Evolutionary conservation across 129 eudicot genomes (phyloP).

Genomic region (Erigeron canadensis): DNA sequence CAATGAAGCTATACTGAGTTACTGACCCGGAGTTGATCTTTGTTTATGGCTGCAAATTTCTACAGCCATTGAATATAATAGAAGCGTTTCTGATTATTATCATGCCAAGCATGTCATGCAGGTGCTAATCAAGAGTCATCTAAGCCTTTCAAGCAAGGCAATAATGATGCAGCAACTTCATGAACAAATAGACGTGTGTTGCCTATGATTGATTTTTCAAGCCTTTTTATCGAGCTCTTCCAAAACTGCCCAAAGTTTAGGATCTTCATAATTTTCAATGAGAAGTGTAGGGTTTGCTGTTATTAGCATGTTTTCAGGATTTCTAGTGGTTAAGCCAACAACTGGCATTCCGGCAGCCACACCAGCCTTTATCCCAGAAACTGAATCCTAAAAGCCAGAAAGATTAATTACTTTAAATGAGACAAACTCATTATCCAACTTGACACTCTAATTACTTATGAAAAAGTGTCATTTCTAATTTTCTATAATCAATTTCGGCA

Average conservation of each 20-base stretch:
- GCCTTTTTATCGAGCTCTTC: conserved; percentile 66
- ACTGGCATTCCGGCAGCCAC: conserved; percentile 95
- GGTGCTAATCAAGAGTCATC: conserved; percentile 21
- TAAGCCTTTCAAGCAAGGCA: conserved; percentile 29
- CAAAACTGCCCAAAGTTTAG: conserved; percentile 76
- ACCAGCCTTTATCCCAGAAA: conserved; percentile 91
- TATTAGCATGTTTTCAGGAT: conserved; percentile 56
- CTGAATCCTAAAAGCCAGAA: conserved; percentile 58
- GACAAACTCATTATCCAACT: background rate
- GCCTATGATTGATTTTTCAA: conserved; percentile 24
- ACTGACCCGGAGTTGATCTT: conserved; percentile 12
- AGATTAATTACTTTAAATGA: background rate
- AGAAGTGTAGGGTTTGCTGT: conserved; percentile 79
- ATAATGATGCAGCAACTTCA: conserved; percentile 18
- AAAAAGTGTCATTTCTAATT: background rate
- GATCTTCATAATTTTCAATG: conserved; percentile 83
- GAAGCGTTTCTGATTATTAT: conserved; percentile 30
- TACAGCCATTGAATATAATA: conserved; percentile 5
- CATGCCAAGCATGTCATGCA: conserved; percentile 12
- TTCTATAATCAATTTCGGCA: background rate
- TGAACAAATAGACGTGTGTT: conserved; percentile 13
- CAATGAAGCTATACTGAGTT: conserved; percentile 6
- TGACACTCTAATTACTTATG: too few species aligned
- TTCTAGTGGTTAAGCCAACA: conserved; percentile 72
- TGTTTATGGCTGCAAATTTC: conserved; percentile 18